Base-by-base conservation (phyloP, 2,329 filamentous ascomycete genomes). In the Aureobasidium sp. region DNA sequence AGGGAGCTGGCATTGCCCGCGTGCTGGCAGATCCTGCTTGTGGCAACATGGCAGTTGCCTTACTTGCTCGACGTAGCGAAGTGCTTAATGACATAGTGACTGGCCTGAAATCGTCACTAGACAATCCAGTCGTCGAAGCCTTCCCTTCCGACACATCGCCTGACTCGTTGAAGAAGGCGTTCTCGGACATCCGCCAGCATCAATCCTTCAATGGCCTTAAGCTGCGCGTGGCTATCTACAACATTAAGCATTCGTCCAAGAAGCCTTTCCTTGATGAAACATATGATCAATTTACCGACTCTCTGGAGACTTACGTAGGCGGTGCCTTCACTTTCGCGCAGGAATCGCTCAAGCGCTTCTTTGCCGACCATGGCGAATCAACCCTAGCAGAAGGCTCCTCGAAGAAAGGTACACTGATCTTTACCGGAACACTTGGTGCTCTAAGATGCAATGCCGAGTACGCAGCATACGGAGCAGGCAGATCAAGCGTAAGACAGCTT, bases 331-430 rank as follows among this genome's bases (percentile, higher is more conserved):
- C 78, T 0, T 85, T 85, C 65, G 73, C 78, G 0, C 81, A 85
- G 66, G 78, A 82, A 65, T 74, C 76, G 1, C 61, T 83, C 48
- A 79, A 78, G 67, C 66, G 79, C 8, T 76, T 83, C 58, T 81
- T 83, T 63, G 76, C 73, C 1, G 78, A 83, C 61, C 79, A 83
- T 59, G 81, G 79, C 3, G 75, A 78, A 7, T 71, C 75, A 57
- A 73, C 73, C 0, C 73, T 84, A 2, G 67, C 73, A 7, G 77
- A 81, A 1, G 75, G 75, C 1, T 76, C 74, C 0, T 69, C 68
- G 54, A 84, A 84, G 72, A 84, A 84, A 64, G 81, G 81, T 1
- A 83, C 80, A 0, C 67, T 84, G 34, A 81, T 85, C 59, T 83
- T 84, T 66, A 84, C 81, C 0, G 81, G 81, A 0, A 84, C 81